Evolutionary conservation across 805 yeast species (phyloP).

Genomic region (Debaryomyces prosopidis): DNA sequence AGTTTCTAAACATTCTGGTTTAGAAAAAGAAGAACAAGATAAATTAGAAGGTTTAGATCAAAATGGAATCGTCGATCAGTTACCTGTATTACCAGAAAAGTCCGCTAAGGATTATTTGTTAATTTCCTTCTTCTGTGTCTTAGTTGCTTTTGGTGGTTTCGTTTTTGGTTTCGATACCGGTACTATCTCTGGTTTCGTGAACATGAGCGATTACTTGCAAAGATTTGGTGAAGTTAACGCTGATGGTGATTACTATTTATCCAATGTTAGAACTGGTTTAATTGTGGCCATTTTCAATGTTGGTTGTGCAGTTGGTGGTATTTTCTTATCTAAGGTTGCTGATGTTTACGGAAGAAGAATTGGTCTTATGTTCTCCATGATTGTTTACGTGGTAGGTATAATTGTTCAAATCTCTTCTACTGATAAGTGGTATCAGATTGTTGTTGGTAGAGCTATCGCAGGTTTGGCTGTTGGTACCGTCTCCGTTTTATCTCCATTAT

Average conservation of each 20-base stretch:
- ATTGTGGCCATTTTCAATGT: constrained; percentile 60
- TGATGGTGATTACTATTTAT: constrained; percentile 42
- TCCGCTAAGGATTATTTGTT: constrained; percentile 31
- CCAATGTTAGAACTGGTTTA: constrained; percentile 52
- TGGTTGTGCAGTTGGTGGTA: constrained; percentile 75
- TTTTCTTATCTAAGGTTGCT: constrained; percentile 55
- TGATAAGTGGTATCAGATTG: constrained; percentile 59
- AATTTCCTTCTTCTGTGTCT: constrained; percentile 45
- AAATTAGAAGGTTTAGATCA: constrained; percentile 1
- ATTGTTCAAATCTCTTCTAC: constrained; percentile 59
- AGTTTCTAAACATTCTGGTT: constrained; percentile 23
- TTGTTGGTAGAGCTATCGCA: constrained; percentile 61
- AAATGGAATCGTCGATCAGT: constrained; percentile 8
- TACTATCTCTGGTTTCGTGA: constrained; percentile 71
- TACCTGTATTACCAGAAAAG: constrained; percentile 29
- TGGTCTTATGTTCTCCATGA: constrained; percentile 54
- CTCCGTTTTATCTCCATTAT: constrained; percentile 65
- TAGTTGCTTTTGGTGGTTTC: constrained; percentile 75
- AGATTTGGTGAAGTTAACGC: constrained; percentile 51
- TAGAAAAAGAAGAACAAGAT: constrained; percentile 21
- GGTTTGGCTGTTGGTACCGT: constrained; percentile 78
- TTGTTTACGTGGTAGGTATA: constrained; percentile 61
- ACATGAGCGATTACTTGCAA: constrained; percentile 54
- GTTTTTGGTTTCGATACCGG: constrained; percentile 81
- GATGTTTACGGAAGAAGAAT: constrained; percentile 62